These are phyloP conservation scores for Trichocomaceae sp. DNA, from an alignment of 2,329 filamentous ascomycete genomes.

Conservation along the genomic window DNA sequence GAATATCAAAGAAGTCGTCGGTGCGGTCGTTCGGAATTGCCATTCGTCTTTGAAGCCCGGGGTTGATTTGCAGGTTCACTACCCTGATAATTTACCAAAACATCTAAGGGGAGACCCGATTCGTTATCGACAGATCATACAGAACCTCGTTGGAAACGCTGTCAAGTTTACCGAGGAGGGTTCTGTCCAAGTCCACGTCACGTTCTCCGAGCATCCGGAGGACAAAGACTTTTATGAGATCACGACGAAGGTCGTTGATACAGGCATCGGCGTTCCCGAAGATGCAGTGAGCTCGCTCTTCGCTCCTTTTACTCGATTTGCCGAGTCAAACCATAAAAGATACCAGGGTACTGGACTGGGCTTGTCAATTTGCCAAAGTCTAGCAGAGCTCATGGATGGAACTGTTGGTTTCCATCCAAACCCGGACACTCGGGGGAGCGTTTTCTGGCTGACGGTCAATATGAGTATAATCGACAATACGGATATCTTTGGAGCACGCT, in stretches of 20 bases:
- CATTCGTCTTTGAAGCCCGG: constrained; percentile 42
- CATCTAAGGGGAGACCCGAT: constrained; percentile 52
- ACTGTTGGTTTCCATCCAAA: constrained; percentile 43
- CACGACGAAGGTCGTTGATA: constrained; percentile 49
- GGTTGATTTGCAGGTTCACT: constrained; percentile 41
- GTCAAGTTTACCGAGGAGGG: constrained; percentile 57
- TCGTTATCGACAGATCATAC: constrained; percentile 56
- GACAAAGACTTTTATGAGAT: constrained; percentile 38
- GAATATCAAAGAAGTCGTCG: constrained; percentile 40
- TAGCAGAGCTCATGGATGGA: constrained; percentile 53
- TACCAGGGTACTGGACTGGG: constrained; percentile 54
- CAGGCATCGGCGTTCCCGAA: constrained; percentile 49
- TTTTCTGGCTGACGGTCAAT: constrained; percentile 48
- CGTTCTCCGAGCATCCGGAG: constrained; percentile 37
- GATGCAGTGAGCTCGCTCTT: constrained; percentile 45
- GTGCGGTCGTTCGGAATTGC: constrained; percentile 47
- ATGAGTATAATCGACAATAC: constrained; percentile 32
- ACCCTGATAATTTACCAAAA: constrained; percentile 45
- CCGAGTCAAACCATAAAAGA: constrained; percentile 47
- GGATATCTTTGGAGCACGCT: constrained; percentile 23
- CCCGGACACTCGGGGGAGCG: constrained; percentile 41
- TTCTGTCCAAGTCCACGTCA: constrained; percentile 42
- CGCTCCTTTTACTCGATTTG: constrained; percentile 51
- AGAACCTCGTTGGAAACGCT: constrained; percentile 56
- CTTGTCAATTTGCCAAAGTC: constrained; percentile 51